Conservation (phyloP, 768 basidiomycete species). For the Cubamyces lactineus region DNA sequence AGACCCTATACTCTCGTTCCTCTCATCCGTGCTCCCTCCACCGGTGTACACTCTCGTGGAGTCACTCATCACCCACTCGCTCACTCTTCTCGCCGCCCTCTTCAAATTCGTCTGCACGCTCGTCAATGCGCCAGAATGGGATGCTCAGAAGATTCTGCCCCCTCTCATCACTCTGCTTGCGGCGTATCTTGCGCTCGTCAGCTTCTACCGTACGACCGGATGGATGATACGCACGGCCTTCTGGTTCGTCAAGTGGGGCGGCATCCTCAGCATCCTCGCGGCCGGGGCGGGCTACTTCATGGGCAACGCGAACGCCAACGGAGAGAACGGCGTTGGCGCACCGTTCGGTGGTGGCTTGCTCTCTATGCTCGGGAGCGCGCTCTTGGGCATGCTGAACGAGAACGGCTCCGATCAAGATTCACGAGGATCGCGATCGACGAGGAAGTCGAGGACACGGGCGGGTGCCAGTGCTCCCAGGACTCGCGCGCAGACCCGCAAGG, state of each 20-base stretch:
- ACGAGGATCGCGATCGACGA: constrained; percentile 24
- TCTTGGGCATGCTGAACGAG: constrained; percentile 49
- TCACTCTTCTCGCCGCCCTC: constrained; percentile 54
- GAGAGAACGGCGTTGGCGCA: constrained; percentile 40
- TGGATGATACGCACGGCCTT: constrained; percentile 70
- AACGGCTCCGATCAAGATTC: constrained; percentile 31
- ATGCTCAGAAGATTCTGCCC: constrained; percentile 67
- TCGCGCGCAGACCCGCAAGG: constrained; percentile 19
- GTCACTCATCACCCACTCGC: constrained; percentile 52
- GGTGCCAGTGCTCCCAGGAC: constrained; percentile 14
- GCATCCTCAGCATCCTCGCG: constrained; percentile 56
- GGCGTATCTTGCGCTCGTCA: constrained; percentile 77
- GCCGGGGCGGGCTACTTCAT: constrained; percentile 59
- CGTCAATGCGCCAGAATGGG: constrained; percentile 59
- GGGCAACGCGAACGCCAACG: constrained; percentile 37
- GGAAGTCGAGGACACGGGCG: constrained; percentile 27
- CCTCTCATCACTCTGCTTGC: constrained; percentile 73
- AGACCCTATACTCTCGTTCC: constrained; percentile 55
- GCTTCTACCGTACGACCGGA: constrained; percentile 76
- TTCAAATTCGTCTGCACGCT: constrained; percentile 52
- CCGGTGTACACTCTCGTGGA: constrained; percentile 56
- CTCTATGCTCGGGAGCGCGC: constrained; percentile 43
- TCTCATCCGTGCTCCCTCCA: constrained; percentile 57
- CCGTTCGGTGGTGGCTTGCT: constrained; percentile 37
- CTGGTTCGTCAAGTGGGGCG: constrained; percentile 81